Conservation (phyloP, 306 rosid species). For the Cucurbita moschata region DNA sequence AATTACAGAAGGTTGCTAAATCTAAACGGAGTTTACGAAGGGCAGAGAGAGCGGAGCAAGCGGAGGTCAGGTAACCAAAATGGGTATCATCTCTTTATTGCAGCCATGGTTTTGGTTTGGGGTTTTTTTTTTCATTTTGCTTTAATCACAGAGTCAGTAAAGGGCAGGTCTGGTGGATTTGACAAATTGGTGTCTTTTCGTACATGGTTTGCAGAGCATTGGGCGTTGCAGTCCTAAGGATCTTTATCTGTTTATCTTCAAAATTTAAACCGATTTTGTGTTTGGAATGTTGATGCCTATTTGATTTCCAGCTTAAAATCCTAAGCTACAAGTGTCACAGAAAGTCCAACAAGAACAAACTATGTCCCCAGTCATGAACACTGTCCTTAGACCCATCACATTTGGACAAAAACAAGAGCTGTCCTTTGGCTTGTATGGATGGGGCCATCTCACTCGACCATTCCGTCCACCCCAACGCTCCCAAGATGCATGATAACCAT, state of each 20-base stretch:
- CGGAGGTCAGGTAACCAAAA: conserved; percentile 24
- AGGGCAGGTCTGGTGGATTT: conserved; percentile 1
- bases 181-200: conserved; percentile 9
- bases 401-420: not conserved
- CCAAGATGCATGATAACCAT: too few species aligned
- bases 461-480: not conserved
- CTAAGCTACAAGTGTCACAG: not conserved
- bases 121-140: conserved; percentile 2
- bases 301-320: conserved; percentile 5
- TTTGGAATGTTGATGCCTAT: not conserved
- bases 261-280: not conserved
- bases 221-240: not conserved
- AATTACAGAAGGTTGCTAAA: conserved; percentile 15
- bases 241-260: not conserved
- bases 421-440: not conserved
- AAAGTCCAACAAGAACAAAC: not conserved
- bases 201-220: not conserved
- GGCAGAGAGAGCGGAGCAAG: conserved; percentile 4
- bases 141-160: conserved; percentile 21
- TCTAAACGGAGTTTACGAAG: conserved; percentile 15
- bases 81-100: not conserved
- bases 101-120: conserved; percentile 3
- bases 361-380: not conserved
- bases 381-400: not conserved
- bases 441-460: not conserved